Evolutionary conservation across 768 basidiomycete genomes (phyloP), one percentile per base, ranked within the genome.

Genomic region (Lactarius akahatsu): DNA sequence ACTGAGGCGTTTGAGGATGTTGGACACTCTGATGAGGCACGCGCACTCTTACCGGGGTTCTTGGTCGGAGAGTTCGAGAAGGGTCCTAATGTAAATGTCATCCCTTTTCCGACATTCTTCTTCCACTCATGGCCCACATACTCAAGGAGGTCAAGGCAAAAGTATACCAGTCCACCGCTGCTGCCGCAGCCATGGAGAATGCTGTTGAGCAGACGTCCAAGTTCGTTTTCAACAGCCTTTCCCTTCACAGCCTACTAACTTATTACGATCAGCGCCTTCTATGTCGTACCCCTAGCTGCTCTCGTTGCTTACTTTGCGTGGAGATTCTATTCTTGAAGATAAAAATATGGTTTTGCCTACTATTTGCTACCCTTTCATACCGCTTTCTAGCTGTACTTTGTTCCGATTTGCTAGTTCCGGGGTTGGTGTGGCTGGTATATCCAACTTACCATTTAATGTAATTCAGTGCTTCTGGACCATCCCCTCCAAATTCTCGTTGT

Each of bases 1-100:
- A 96, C 96, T 40, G 97, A 98, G 74, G 94, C 97, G 7, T 99
- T 99, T 74, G 96, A 98, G 80, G 97, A 99, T 76, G 96, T 99
- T 36, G 97, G 97, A 36, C 97, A 98, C 84, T 98, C 96, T 0
- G 96, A 98, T 72, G 97, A 99, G 79, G 97, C 97, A 30, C 88
- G 97, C 91, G 77, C 90, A 93, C 7, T 96, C 94, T 64, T 97
- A 89, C 13, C 92, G 88, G 68, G 90, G 90, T 60, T 96, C 80
- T 76, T 96, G 93, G 23, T 95, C 93, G 2, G 96, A 96, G 75
- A 86, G 76, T 75, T 88, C 83, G 50, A 88, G 77, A 72, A 84
- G 82, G 16, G 86, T 81, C 28, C 50, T 34, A 67, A 85, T 83
- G 69, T 71, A 60, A 30, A 52, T 52, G 13, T 16, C 41, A 32